phyloP scores from a whole-genome alignment of 2,329 filamentous ascomycete genomes.

The Beauveria brongniartii region DNA sequence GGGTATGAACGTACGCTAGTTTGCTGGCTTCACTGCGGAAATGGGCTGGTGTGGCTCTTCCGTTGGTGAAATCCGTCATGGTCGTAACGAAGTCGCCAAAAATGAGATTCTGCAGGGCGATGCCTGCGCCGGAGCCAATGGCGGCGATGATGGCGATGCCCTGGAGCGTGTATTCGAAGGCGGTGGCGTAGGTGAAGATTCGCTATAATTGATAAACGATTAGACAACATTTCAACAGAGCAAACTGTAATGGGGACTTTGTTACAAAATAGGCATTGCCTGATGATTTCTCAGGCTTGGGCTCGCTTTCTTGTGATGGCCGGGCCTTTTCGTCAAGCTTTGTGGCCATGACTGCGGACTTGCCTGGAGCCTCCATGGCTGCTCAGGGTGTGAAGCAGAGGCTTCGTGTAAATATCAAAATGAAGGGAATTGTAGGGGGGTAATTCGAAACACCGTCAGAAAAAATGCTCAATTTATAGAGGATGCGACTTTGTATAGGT shows the following conservation, averaged over 20 bases:
- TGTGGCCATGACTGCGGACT: background rate
- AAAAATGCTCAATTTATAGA: background rate
- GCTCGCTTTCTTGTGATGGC: background rate
- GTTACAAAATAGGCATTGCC: slow-evolving; percentile 8
- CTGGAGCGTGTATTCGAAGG: slow-evolving; percentile 12
- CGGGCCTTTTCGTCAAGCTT: background rate
- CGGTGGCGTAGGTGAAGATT: slow-evolving; percentile 13
- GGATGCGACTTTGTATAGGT: background rate
- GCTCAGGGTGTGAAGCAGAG: background rate
- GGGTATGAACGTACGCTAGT: slow-evolving; percentile 20
- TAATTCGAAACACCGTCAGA: background rate
- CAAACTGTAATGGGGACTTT: background rate
- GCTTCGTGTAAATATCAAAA: background rate
- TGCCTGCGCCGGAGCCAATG: slow-evolving; percentile 28
- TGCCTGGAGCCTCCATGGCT: slow-evolving; percentile 1
- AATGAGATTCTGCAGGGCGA: slow-evolving; percentile 31
- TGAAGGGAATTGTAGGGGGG: background rate
- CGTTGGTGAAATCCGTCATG: slow-evolving; percentile 25
- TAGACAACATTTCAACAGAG: background rate
- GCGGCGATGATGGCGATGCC: slow-evolving; percentile 21
- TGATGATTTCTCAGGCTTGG: background rate
- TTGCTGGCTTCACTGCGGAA: slow-evolving; percentile 25
- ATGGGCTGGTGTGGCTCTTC: slow-evolving; percentile 16
- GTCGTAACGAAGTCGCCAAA: slow-evolving; percentile 30
- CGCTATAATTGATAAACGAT: background rate